phyloP scores from a whole-genome alignment of 768 basidiomycete genomes.

The Porpolomopsis calyptriformis region DNA sequence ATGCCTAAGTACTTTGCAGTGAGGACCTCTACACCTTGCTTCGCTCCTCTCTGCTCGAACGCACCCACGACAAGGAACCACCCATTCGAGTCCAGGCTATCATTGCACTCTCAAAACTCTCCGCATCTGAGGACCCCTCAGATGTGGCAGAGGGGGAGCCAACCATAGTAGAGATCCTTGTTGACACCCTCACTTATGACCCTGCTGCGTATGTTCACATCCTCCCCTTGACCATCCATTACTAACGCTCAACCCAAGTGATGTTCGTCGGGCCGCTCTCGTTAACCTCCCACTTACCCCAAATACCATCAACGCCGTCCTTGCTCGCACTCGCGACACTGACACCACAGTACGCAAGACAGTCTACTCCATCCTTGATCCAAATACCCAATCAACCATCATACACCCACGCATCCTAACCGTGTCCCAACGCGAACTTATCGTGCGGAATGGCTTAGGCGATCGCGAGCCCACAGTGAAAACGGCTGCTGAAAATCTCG shows the following conservation, averaged over 20 bases:
- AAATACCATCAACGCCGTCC: slow-evolving; percentile 50
- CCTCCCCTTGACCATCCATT: background rate
- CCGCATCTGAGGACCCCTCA: slow-evolving; percentile 52
- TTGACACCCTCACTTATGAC: slow-evolving; percentile 62
- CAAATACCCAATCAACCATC: slow-evolving; percentile 17
- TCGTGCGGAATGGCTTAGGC: slow-evolving; percentile 74
- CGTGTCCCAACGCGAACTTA: slow-evolving; percentile 62
- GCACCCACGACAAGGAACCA: slow-evolving; percentile 71
- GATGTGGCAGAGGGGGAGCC: slow-evolving; percentile 42
- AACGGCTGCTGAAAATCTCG: slow-evolving; percentile 57
- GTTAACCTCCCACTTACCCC: slow-evolving; percentile 54
- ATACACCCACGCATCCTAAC: slow-evolving; percentile 57
- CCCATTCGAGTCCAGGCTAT: slow-evolving; percentile 71
- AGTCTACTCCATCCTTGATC: slow-evolving; percentile 42
- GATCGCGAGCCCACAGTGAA: slow-evolving; percentile 74
- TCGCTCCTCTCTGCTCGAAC: slow-evolving; percentile 52
- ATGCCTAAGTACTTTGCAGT: slow-evolving; percentile 29
- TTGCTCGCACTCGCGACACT: slow-evolving; percentile 70
- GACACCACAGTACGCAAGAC: slow-evolving; percentile 67
- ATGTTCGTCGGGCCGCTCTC: slow-evolving; percentile 76
- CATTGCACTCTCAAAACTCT: slow-evolving; percentile 68
- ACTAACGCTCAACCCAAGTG: slow-evolving; percentile 33
- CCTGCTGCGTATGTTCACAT: slow-evolving; percentile 54
- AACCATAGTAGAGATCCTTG: slow-evolving; percentile 47
- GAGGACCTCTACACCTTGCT: slow-evolving; percentile 64